phyloP scores from a whole-genome alignment of 768 basidiomycete genomes.

The Panaeolus cyanescens region DNA sequence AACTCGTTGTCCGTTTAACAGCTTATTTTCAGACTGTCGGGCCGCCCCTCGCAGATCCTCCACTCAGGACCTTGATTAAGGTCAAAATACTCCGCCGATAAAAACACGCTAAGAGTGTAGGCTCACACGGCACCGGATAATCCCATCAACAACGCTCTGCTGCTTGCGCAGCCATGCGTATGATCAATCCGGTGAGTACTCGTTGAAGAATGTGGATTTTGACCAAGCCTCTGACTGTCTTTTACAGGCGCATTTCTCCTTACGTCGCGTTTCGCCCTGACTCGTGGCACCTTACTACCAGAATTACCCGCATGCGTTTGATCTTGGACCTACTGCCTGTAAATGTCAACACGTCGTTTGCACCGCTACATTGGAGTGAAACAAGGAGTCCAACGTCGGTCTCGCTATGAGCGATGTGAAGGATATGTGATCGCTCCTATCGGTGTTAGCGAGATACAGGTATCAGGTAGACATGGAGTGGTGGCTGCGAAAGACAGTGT shows the following conservation, averaged over 20 bases:
- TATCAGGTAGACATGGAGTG: neutral
- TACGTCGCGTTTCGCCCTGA: neutral
- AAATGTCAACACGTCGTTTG: neutral
- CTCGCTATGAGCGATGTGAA: neutral
- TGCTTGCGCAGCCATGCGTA: neutral
- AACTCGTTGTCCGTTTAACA: conserved; percentile 3
- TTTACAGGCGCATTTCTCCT: neutral
- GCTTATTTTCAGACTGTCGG: conserved; percentile 1
- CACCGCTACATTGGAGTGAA: neutral
- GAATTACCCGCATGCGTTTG: neutral
- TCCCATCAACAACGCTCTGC: neutral
- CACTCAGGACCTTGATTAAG: conserved; percentile 1
- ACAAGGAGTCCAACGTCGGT: neutral
- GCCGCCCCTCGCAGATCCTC: conserved; percentile 1
- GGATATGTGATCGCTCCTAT: conserved; percentile 2
- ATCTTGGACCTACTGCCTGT: neutral
- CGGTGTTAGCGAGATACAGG: neutral
- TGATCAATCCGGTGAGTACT: neutral
- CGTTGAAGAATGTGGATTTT: conserved; percentile 1
- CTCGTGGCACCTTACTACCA: neutral
- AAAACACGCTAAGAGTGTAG: neutral
- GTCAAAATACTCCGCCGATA: conserved; percentile 2
- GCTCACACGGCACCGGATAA: conserved; percentile 3
- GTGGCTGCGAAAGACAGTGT: neutral
- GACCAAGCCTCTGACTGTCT: neutral